Percentiles rank a stretch among this genome's conserved stretches.
Evolutionary conservation across 495 filamentous ascomycete species (phyloP).

Genomic region (Aspergillus nanangensis): DNA sequence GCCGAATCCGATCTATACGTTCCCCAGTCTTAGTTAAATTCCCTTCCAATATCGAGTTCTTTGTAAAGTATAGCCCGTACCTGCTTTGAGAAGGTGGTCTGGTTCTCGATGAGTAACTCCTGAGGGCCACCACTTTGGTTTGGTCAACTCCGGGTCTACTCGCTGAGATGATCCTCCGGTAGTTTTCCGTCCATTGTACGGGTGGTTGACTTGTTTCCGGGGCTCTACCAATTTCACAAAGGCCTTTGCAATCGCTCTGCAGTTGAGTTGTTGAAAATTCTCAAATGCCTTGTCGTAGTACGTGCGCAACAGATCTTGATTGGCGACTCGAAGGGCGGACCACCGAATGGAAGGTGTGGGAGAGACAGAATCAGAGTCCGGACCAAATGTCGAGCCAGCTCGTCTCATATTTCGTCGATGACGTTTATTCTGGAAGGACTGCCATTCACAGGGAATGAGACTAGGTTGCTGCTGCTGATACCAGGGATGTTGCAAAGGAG

Average conservation of each 20-base stretch:
- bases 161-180: slow-evolving; percentile 34
- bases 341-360: slow-evolving; percentile 22
- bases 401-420: slow-evolving; percentile 24
- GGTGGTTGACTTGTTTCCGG: slow-evolving; percentile 71
- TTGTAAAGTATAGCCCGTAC: slow-evolving; percentile 35
- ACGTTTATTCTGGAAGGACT: slow-evolving; percentile 26
- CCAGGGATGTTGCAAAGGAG: slow-evolving; percentile 13
- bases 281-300: slow-evolving; percentile 63
- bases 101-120: slow-evolving; percentile 68
- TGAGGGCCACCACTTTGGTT: slow-evolving; percentile 77
- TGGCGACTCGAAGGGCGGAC: slow-evolving; percentile 50
- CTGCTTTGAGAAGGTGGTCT: slow-evolving; percentile 69
- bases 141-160: slow-evolving; percentile 39
- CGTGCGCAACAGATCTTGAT: slow-evolving; percentile 50
- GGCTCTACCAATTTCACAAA: slow-evolving; percentile 74
- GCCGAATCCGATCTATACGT: slow-evolving; percentile 52
- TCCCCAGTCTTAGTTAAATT: slow-evolving; percentile 5
- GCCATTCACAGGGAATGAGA: slow-evolving; percentile 37
- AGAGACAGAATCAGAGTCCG: slow-evolving; percentile 16
- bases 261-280: slow-evolving; percentile 63
- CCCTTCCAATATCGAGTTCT: not conserved
- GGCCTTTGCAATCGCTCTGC: slow-evolving; percentile 67
- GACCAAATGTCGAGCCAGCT: slow-evolving; percentile 5
- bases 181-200: slow-evolving; percentile 61
- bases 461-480: slow-evolving; percentile 21